These are phyloP conservation scores for Anisodus acutangulus DNA, from an alignment of 257 asterid species.

Conservation along the genomic window DNA sequence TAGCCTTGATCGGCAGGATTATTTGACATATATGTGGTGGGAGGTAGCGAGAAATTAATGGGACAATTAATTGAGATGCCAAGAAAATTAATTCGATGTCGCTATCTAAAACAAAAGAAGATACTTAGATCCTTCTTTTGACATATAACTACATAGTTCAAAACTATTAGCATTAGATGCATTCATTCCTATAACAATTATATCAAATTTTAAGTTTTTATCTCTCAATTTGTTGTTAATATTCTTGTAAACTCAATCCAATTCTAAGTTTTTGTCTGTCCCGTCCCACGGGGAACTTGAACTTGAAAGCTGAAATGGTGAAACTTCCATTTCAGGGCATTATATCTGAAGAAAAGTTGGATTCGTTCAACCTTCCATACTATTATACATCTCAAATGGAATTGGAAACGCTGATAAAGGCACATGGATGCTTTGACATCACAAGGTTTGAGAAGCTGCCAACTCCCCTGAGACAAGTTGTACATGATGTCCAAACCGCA, in stretches of 20 bases:
- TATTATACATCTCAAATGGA: conserved; percentile 57
- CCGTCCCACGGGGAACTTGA: no score
- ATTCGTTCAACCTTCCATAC: conserved; percentile 62
- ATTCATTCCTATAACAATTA: neutral
- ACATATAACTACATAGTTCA: no score
- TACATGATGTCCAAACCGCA: conserved; percentile 34
- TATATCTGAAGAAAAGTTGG: conserved; percentile 47
- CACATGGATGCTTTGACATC: conserved; percentile 49
- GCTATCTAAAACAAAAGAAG: no score
- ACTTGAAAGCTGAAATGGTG: neutral
- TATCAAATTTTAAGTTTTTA: neutral
- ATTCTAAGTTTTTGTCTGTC: no score
- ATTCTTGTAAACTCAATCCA: no score
- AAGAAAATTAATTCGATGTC: no score
- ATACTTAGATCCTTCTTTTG: no score
- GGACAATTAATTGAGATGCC: no score
- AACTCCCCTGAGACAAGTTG: conserved; percentile 36
- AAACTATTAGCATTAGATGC: neutral
- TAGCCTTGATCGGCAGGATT: neutral
- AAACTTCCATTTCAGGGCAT: conserved; percentile 46
- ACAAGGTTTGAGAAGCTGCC: conserved; percentile 43
- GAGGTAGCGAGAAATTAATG: no score
- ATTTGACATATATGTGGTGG: no score
- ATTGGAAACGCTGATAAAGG: conserved; percentile 50
- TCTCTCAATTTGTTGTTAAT: neutral